These are phyloP conservation scores for Cairneyella variabilis DNA, from an alignment of 495 filamentous ascomycete genomes.

Conservation along the genomic window DNA sequence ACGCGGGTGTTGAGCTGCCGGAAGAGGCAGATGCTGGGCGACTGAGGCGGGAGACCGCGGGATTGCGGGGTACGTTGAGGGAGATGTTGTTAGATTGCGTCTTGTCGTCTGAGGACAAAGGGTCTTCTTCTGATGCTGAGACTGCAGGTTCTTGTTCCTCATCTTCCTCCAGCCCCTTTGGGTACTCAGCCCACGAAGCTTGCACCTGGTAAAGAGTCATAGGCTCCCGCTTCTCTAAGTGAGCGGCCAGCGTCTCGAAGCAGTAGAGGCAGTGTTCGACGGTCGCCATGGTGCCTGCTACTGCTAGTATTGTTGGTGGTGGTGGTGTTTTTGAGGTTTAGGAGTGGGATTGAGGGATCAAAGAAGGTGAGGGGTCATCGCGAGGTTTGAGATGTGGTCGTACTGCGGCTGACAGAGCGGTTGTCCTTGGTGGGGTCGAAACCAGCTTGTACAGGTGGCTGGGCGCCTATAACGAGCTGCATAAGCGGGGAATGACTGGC, in stretches of 20 bases:
- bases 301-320: slow-evolving; percentile 4
- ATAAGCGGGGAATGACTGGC: background rate
- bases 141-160: slow-evolving; percentile 32
- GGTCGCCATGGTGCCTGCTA: slow-evolving; percentile 91
- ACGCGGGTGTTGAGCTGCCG: slow-evolving; percentile 13
- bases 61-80: slow-evolving; percentile 29
- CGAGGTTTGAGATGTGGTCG: too few relatives aligned
- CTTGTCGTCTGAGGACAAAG: slow-evolving; percentile 1
- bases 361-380: background rate
- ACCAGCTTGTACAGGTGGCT: background rate
- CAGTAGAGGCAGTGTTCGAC: slow-evolving; percentile 82
- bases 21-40: slow-evolving; percentile 16
- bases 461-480: background rate
- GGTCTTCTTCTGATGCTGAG: slow-evolving; percentile 25
- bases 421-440: slow-evolving; percentile 1
- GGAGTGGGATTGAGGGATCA: background rate
- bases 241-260: slow-evolving; percentile 76
- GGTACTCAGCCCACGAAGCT: slow-evolving; percentile 62
- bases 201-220: slow-evolving; percentile 62
- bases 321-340: background rate
- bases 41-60: slow-evolving; percentile 25
- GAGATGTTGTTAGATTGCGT: slow-evolving; percentile 14
- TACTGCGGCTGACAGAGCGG: too few relatives aligned
- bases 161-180: slow-evolving; percentile 31
- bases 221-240: slow-evolving; percentile 50